Conservation (phyloP, 345 rosid species). For the Citrus hindsii region DNA sequence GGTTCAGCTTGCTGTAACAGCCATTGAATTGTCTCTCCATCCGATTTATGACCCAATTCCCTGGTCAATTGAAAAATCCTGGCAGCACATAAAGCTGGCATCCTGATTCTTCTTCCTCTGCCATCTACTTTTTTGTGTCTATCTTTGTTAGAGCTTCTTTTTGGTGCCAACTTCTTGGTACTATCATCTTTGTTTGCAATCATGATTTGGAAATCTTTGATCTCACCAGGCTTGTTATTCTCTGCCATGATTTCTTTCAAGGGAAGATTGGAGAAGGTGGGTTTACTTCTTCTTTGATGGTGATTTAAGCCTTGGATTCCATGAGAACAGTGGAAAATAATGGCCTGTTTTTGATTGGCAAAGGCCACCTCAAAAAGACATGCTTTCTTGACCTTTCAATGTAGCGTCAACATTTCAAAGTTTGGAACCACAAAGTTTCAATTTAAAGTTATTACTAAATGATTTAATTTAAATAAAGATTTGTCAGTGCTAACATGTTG, state of each 20-base stretch:
- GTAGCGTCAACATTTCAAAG: constrained; percentile 29
- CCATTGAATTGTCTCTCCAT: constrained; percentile 81
- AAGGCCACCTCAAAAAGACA: constrained; percentile 29
- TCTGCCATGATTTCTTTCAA: constrained; percentile 24
- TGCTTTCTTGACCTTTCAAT: constrained; percentile 25
- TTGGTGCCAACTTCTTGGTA: constrained; percentile 51
- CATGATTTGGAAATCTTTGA: constrained; percentile 44
- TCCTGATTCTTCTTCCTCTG: constrained; percentile 68
- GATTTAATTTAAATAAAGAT: constrained; percentile 3
- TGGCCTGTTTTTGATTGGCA: constrained; percentile 24
- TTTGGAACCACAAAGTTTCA: constrained; percentile 38
- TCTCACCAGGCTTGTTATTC: constrained; percentile 41
- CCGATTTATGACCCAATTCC: constrained; percentile 73
- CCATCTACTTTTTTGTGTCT: constrained; percentile 78
- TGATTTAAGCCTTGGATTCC: constrained; percentile 48
- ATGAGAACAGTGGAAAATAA: constrained; percentile 26
- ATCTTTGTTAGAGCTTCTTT: constrained; percentile 65
- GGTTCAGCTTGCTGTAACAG: constrained; percentile 62
- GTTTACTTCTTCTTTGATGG: constrained; percentile 19
- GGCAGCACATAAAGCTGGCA: constrained; percentile 77
- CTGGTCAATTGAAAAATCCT: constrained; percentile 72
- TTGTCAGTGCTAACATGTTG: neutral
- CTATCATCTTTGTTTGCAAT: constrained; percentile 39
- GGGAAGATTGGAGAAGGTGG: constrained; percentile 24
- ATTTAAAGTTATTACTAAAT: constrained; percentile 36